phyloP scores from a whole-genome alignment of 2,329 filamentous ascomycete species.

The Penicillium sp. region DNA sequence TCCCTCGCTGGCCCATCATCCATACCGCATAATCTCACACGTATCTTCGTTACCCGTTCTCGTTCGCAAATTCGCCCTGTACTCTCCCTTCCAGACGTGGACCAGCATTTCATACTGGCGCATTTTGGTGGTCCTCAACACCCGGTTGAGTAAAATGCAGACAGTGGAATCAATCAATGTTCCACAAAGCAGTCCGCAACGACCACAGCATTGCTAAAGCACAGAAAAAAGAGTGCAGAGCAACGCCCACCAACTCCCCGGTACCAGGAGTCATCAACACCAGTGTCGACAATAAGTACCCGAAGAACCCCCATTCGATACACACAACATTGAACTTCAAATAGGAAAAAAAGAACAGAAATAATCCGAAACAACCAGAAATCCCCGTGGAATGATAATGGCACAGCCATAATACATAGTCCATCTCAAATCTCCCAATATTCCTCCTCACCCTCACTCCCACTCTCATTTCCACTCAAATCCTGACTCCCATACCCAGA shows the following conservation, averaged over 20 bases:
- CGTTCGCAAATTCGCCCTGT: neutral
- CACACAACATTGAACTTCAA: neutral
- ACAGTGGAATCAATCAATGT: neutral
- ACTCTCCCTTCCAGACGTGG: neutral
- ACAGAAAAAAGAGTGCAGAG: neutral
- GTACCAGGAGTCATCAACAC: neutral
- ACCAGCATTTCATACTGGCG: neutral
- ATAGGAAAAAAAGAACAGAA: neutral
- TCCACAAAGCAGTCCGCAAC: neutral
- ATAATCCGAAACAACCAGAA: neutral
- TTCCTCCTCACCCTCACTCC: neutral
- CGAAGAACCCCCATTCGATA: neutral
- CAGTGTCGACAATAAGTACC: neutral
- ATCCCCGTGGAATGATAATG: neutral
- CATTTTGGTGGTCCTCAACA: neutral
- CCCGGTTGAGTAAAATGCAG: neutral
- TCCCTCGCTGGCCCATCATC: neutral
- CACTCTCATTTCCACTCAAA: constrained; percentile 20
- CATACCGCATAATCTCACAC: neutral
- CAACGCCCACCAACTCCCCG: neutral
- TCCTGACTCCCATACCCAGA: constrained; percentile 24
- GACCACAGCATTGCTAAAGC: neutral
- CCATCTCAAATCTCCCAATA: neutral
- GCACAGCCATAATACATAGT: neutral
- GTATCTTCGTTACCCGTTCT: neutral